Evolutionary conservation across 2,329 filamentous ascomycete genomes (phyloP).

Genomic region (Amauroascus niger): DNA sequence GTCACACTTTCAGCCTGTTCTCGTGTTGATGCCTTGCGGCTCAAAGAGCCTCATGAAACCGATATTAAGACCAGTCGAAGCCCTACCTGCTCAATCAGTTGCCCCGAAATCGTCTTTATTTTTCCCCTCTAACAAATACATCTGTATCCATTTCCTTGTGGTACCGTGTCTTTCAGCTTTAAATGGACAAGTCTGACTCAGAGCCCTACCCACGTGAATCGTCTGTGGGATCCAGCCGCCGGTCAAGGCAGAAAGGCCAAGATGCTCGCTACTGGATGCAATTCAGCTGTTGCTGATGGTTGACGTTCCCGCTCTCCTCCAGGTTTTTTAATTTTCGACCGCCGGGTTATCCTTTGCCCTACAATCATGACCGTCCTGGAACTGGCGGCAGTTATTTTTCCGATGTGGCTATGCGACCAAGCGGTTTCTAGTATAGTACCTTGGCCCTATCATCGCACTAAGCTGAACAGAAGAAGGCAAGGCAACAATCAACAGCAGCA

Average conservation of each 20-base stretch:
- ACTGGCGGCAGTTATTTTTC: not conserved
- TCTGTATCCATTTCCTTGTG: not conserved
- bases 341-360: not conserved
- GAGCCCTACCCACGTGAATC: no score
- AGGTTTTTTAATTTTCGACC: not conserved
- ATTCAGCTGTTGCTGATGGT: not conserved
- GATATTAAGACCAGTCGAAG: not conserved
- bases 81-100: not conserved
- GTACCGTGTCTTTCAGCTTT: not conserved
- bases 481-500: not conserved
- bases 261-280: no score
- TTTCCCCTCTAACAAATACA: not conserved
- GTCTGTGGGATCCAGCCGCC: no score
- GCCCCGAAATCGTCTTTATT: not conserved
- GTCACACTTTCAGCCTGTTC: not conserved
- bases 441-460: not conserved
- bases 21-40: not conserved
- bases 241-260: no score
- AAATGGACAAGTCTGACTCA: not conserved
- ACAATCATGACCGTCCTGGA: not conserved
- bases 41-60: not conserved
- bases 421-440: not conserved
- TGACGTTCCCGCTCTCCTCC: not conserved
- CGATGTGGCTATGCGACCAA: conserved; percentile 1
- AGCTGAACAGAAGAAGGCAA: not conserved